Evolutionary conservation across 108 stramenopile genomes (phyloP), one percentile per base, ranked within the genome.

Genomic region (Cyclotella atomus): DNA sequence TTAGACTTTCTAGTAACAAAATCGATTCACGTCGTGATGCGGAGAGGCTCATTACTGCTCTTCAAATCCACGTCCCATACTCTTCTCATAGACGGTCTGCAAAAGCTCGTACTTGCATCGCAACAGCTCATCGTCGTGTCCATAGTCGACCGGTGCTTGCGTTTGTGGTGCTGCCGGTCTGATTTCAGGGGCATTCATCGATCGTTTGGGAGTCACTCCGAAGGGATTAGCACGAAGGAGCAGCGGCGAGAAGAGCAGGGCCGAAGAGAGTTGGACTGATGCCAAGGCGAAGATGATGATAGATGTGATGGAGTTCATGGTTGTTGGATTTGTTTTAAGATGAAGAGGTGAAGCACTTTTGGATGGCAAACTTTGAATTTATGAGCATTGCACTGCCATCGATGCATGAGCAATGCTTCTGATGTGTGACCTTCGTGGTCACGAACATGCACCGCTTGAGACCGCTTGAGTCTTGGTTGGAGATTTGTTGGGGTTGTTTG

Each of bases 111-210:
- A 46, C 62, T 73, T 73, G 52, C 55, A 73, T 30, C 71, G 12
- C 62, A 73, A 16, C 21, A 64, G 32, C 27, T 73, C 71, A 6
- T 73, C 71, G 38, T 73, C 71, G 33, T 63, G 61, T n/a, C 73
- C 64, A 57, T 61, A 74, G 64, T 74, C 64, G 17, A 35, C 27
- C 2, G 35, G 33, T 23, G 67, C 53, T 35, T 34, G 34, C 19
- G 24, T 33, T 45, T 46, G 69, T 21, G 70, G 46, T 34, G 41
- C 23, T 60, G 44, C 33, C 32, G 49, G 23, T 12, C n/a, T 2
- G 17, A 24, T 10, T 23, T 46, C 14, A 38, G 35, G 25, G 1
- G 36, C 9, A 41, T 36, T 20, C 8, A 23, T 0, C 2, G 3
- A 29, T 53, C 36, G 1, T 28, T 64, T 63, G 2, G 46, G 16